These are phyloP conservation scores for Acanthamoeba castellanii DNA, from an alignment of 208 protist genomes.

Conservation along the genomic window DNA sequence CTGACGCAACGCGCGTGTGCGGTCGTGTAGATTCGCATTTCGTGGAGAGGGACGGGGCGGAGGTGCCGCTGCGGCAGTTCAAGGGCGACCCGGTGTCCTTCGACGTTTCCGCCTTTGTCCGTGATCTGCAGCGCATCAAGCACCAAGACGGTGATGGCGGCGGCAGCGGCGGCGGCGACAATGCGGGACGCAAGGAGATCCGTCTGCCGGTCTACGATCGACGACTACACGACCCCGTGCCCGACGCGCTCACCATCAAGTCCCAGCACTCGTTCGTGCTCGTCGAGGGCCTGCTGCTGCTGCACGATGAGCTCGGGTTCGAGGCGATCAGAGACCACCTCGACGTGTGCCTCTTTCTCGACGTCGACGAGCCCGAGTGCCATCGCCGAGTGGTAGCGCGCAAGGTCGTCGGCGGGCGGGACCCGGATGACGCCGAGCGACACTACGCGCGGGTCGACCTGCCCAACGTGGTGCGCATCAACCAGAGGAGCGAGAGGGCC, in stretches of 20 bases:
- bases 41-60: not conserved
- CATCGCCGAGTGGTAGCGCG: not conserved
- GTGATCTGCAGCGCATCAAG: not conserved
- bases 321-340: not conserved
- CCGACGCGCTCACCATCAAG: not conserved
- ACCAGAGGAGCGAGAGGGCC: not conserved
- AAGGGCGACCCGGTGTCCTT: constrained; percentile 10
- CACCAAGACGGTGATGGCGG: not conserved
- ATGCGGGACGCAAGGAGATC: not conserved
- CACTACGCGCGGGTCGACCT: constrained; percentile 28
- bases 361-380: not conserved
- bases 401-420: not conserved
- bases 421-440: not conserved
- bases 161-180: not conserved
- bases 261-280: constrained; percentile 18
- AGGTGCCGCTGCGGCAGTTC: constrained; percentile 7
- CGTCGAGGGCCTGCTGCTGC: constrained; percentile 39
- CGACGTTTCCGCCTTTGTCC: not conserved
- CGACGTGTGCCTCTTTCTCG: constrained; percentile 36
- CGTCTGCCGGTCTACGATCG: constrained; percentile 21
- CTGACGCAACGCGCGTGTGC: not conserved
- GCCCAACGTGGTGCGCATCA: not conserved
- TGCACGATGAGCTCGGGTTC: constrained; percentile 31
- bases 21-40: not conserved
- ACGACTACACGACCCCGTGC: not conserved